Percentiles rank a stretch among this genome's conserved stretches.
Evolutionary conservation across 2,329 filamentous ascomycete genomes (phyloP).

Genomic region (Venturia aucupariae): DNA sequence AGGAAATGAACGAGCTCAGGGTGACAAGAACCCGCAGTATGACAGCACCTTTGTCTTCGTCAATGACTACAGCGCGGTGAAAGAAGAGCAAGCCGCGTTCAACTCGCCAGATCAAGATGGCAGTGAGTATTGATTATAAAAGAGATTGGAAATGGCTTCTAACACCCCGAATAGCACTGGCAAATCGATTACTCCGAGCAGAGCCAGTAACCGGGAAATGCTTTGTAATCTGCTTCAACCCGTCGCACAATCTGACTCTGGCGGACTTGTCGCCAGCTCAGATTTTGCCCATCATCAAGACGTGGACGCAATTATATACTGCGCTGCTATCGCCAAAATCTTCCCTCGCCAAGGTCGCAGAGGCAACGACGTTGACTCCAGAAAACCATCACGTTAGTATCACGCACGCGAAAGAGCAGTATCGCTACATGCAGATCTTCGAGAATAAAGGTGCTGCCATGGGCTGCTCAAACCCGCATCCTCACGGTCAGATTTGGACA

Average conservation of each 20-base stretch:
- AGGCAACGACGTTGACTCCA: slow-evolving; percentile 29
- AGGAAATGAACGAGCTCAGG: slow-evolving; percentile 78
- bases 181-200: slow-evolving; percentile 68
- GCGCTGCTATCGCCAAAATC: slow-evolving; percentile 66
- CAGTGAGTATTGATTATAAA: slow-evolving; percentile 29
- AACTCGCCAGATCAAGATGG: slow-evolving; percentile 40
- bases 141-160: not conserved
- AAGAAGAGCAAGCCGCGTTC: slow-evolving; percentile 84
- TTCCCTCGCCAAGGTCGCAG: slow-evolving; percentile 45
- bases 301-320: slow-evolving; percentile 87
- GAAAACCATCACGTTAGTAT: slow-evolving; percentile 37
- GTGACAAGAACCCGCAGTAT: slow-evolving; percentile 79
- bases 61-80: slow-evolving; percentile 96
- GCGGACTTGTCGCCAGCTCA: slow-evolving; percentile 73
- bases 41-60: slow-evolving; percentile 85
- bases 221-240: slow-evolving; percentile 92
- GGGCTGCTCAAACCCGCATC: slow-evolving; percentile 98
- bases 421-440: slow-evolving; percentile 98
- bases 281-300: slow-evolving; percentile 74
- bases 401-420: slow-evolving; percentile 58
- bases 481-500: slow-evolving; percentile 94
- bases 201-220: slow-evolving; percentile 89
- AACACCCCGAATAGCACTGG: slow-evolving; percentile 47
- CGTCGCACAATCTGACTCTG: slow-evolving; percentile 81
- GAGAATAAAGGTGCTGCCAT: slow-evolving; percentile 98